These are phyloP conservation scores for Raphanus hybrid DNA, from an alignment of 441 rosid species.

Conservation along the genomic window DNA sequence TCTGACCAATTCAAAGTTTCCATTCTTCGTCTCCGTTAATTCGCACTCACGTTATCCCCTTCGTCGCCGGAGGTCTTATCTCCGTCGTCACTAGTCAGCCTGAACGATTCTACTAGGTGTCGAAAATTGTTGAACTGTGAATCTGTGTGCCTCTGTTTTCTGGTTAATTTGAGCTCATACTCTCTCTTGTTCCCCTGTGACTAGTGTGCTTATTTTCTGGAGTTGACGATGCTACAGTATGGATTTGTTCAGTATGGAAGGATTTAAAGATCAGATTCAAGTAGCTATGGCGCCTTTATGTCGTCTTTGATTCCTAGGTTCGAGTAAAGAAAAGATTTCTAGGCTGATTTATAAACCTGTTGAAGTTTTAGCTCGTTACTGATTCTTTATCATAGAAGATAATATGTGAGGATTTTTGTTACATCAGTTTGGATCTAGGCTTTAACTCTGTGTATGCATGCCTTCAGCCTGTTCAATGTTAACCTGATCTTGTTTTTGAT, in stretches of 20 bases:
- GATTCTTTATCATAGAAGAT: too few species aligned
- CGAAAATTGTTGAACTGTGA: too few species aligned
- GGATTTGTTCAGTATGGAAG: conserved; percentile 2
- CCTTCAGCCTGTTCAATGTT: conserved; percentile 23
- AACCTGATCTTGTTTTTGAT: not conserved
- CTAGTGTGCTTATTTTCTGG: too few species aligned
- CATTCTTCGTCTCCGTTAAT: conserved; percentile 24
- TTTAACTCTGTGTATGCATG: not conserved
- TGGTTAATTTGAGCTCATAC: too few species aligned
- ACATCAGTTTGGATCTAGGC: not conserved
- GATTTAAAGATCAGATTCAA: not conserved
- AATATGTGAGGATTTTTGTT: not conserved
- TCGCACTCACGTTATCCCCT: conserved; percentile 18
- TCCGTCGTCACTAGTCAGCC: too few species aligned
- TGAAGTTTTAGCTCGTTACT: too few species aligned
- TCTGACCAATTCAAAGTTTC: conserved; percentile 8
- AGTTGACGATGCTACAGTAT: too few species aligned
- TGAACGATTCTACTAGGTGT: too few species aligned
- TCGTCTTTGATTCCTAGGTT: not conserved
- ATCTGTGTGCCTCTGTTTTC: too few species aligned
- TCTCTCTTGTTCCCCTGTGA: too few species aligned
- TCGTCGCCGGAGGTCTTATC: conserved; percentile 23
- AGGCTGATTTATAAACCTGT: too few species aligned
- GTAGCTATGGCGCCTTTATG: not conserved
- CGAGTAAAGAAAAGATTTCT: too few species aligned